Evolutionary conservation across 2,329 filamentous ascomycete genomes (phyloP).

Genomic region (Stagonosporopsis vannaccii): DNA sequence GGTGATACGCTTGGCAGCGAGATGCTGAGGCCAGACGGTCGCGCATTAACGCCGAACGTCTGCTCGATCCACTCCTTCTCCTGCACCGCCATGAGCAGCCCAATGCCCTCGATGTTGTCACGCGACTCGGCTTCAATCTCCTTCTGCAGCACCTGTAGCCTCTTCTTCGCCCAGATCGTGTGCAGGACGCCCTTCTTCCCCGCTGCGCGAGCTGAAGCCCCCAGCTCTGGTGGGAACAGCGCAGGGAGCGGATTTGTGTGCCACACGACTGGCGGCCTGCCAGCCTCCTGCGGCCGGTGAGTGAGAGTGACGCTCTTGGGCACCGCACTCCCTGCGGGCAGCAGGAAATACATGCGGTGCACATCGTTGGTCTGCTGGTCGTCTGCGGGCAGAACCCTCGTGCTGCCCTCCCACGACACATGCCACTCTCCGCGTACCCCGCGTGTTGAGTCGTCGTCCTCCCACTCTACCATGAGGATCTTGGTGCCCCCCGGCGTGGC

Average conservation of each 20-base stretch:
- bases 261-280: constrained; percentile 56
- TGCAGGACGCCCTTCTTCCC: constrained; percentile 85
- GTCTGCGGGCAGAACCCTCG: constrained; percentile 70
- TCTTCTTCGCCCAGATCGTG: constrained; percentile 87
- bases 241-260: constrained; percentile 82
- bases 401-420: constrained; percentile 84
- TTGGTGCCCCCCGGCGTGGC: constrained; percentile 82
- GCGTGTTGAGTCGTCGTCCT: constrained; percentile 64
- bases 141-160: constrained; percentile 74
- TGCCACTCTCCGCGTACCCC: constrained; percentile 69
- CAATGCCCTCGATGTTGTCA: constrained; percentile 80
- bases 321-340: constrained; percentile 74
- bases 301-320: constrained; percentile 75
- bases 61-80: constrained; percentile 86
- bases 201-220: constrained; percentile 68
- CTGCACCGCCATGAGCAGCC: constrained; percentile 80
- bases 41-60: constrained; percentile 72
- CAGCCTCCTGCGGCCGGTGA: constrained; percentile 57
- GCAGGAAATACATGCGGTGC: constrained; percentile 79
- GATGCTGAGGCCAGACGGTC: constrained; percentile 50
- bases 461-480: constrained; percentile 93
- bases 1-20: constrained; percentile 48
- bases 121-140: constrained; percentile 79
- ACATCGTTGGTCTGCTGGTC: constrained; percentile 61
- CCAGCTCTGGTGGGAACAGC: constrained; percentile 81